Evolutionary conservation across 2,329 filamentous ascomycete genomes (phyloP).

Genomic region (Xylariaceae sp.): DNA sequence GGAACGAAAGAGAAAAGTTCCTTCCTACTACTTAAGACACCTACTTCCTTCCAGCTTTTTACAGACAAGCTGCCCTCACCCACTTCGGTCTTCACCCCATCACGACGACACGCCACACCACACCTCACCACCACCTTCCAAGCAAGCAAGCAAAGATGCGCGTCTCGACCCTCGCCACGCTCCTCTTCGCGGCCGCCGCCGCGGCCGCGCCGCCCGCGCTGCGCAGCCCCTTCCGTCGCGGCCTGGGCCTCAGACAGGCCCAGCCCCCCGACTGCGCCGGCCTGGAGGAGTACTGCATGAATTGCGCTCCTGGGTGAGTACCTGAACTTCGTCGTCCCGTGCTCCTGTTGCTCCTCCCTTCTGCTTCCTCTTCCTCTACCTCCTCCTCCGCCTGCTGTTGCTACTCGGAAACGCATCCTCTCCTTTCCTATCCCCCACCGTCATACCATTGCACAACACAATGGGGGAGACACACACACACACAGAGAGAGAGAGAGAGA

Average conservation of each 20-base stretch:
- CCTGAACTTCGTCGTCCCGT: no score
- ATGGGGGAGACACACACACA: no score
- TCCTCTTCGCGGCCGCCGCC: conserved; percentile 13
- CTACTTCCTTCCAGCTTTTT: no score
- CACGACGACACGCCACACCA: neutral
- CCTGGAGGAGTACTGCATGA: conserved; percentile 17
- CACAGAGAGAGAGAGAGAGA: neutral
- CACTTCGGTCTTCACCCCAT: neutral
- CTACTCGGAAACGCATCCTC: no score
- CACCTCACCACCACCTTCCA: no score
- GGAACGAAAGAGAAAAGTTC: no score
- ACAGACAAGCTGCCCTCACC: no score
- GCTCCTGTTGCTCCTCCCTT: no score
- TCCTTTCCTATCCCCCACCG: no score
- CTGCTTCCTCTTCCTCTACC: neutral
- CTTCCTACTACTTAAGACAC: no score
- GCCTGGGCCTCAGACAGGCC: conserved; percentile 2
- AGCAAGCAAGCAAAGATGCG: no score
- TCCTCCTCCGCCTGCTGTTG: neutral
- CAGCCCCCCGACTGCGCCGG: conserved; percentile 15
- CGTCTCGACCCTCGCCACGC: conserved; percentile 7
- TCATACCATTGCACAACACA: no score
- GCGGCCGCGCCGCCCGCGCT: conserved; percentile 9
- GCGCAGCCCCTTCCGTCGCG: neutral
- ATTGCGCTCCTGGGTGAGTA: conserved; percentile 12